Conservation (phyloP, 106 monocot species). For the Apostasia shenzhenica region DNA sequence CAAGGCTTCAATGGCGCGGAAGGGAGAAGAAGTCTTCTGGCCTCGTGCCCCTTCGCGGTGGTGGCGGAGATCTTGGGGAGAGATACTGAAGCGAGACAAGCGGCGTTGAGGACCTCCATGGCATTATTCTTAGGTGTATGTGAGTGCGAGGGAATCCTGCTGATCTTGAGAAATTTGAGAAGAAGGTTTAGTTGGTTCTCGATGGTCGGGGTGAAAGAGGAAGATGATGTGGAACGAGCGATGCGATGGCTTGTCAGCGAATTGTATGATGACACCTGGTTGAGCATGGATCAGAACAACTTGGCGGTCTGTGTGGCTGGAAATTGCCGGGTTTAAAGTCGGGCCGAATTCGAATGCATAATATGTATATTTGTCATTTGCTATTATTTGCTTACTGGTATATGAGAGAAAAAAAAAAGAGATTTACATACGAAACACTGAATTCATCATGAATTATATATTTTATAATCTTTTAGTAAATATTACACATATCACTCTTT, state of each 20-base stretch:
- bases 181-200: constrained; percentile 9
- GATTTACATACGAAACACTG: too few species aligned
- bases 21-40: constrained; percentile 23
- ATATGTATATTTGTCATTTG: too few species aligned
- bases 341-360: too few species aligned
- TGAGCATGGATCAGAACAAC: background rate
- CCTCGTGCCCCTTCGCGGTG: constrained; percentile 19
- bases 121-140: constrained; percentile 25
- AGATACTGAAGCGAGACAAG: constrained; percentile 34
- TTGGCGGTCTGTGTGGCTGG: too few species aligned
- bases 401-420: too few species aligned
- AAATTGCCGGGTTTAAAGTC: too few species aligned
- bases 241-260: background rate
- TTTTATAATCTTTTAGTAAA: too few species aligned
- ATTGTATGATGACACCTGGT: background rate
- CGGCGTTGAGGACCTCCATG: constrained; percentile 81
- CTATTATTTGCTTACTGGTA: too few species aligned
- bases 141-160: background rate
- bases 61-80: constrained; percentile 21
- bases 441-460: too few species aligned
- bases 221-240: too few species aligned
- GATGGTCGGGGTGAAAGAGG: background rate
- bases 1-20: constrained; percentile 12
- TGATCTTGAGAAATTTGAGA: background rate
- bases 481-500: too few species aligned